Conservation (phyloP, 176 grass and related monocot species). For the Juncus inflexus region DNA sequence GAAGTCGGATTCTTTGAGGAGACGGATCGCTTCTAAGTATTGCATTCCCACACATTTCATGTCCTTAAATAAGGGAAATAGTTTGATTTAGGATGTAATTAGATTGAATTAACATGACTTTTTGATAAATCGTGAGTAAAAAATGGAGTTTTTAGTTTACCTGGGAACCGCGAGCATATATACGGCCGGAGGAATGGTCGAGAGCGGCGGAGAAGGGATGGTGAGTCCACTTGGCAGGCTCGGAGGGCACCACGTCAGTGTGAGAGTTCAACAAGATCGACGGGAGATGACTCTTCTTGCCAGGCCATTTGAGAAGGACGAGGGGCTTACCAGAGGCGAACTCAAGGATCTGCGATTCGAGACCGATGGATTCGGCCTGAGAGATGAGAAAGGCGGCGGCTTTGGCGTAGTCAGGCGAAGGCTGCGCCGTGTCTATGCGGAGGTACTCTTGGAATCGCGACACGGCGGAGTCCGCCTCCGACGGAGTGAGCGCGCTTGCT, state of each 20-base stretch:
- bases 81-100: not conserved
- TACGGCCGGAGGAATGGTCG: constrained; percentile 45
- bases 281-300: constrained; percentile 47
- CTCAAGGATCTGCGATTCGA: constrained; percentile 68
- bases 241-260: constrained; percentile 89
- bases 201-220: constrained; percentile 75
- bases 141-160: constrained; percentile 13
- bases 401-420: constrained; percentile 62
- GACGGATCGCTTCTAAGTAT: constrained; percentile 88
- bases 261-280: constrained; percentile 87
- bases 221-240: constrained; percentile 82
- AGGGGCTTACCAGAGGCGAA: constrained; percentile 62
- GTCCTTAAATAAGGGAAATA: constrained; percentile 37
- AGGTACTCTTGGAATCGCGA: constrained; percentile 96
- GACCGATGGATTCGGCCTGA: constrained; percentile 42
- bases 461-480: constrained; percentile 48
- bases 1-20: constrained; percentile 44
- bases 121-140: too few species aligned
- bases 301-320: constrained; percentile 74
- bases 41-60: constrained; percentile 99
- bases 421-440: constrained; percentile 88
- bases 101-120: not conserved
- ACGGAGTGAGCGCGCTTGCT: constrained; percentile 11
- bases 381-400: constrained; percentile 50
- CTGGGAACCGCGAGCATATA: constrained; percentile 90